A percentile compares a stretch with the other conserved stretches of the same genome.
These are phyloP conservation scores for Pseudonectria buxi DNA, from an alignment of 2,329 filamentous ascomycete genomes.

Conservation along the genomic window DNA sequence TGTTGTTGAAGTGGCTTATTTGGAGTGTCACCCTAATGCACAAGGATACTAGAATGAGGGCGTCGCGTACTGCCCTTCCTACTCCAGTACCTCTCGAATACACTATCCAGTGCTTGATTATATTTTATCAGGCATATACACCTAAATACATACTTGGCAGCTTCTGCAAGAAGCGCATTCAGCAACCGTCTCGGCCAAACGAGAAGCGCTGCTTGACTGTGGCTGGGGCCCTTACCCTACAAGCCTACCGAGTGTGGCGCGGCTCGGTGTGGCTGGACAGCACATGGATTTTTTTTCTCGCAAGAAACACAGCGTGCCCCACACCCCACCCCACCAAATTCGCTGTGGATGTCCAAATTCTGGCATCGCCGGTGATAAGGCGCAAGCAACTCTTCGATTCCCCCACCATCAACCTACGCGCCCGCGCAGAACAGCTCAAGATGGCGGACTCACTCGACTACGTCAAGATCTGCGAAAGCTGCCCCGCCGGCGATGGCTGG, in stretches of 20 bases:
- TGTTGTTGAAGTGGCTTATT: too few relatives aligned
- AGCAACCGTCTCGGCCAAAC: too few relatives aligned
- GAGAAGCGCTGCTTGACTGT: not conserved
- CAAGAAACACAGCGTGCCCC: conserved; percentile 14
- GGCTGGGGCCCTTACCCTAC: not conserved
- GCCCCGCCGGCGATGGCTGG: conserved; percentile 76
- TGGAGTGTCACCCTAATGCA: too few relatives aligned
- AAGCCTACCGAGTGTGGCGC: conserved; percentile 11
- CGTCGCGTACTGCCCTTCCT: too few relatives aligned
- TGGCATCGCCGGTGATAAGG: conserved; percentile 20
- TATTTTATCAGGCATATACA: too few relatives aligned
- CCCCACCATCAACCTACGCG: conserved; percentile 8
- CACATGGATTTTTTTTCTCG: conserved; percentile 21
- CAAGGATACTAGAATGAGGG: too few relatives aligned
- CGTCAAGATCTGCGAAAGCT: conserved; percentile 60
- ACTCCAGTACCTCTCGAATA: too few relatives aligned
- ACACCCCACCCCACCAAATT: conserved; percentile 37
- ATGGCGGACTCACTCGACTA: conserved; percentile 51
- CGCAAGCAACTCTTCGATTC: conserved; percentile 17
- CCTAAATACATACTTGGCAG: too few relatives aligned
- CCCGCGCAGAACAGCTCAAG: conserved; percentile 15
- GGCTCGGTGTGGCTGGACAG: conserved; percentile 24
- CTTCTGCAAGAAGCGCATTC: too few relatives aligned
- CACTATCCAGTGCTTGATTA: too few relatives aligned
- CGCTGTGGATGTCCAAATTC: conserved; percentile 29